A percentile compares a stretch with the other conserved stretches of the same genome.
phyloP scores from a whole-genome alignment of 2,329 filamentous ascomycete genomes.

The Anthostomella pinea region DNA sequence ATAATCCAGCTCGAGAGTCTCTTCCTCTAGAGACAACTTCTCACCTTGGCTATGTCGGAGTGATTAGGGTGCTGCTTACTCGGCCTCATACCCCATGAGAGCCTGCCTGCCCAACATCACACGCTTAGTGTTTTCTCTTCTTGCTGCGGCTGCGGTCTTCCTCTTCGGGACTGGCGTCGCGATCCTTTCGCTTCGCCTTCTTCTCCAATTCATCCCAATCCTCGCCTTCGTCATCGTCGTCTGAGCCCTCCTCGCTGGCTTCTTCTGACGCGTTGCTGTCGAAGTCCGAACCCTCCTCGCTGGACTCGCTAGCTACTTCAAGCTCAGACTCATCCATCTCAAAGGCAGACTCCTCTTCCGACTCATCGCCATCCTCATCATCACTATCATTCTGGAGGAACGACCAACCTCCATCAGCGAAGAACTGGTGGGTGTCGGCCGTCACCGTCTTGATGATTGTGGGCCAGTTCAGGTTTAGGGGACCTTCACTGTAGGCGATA shows the following conservation, averaged over 20 bases:
- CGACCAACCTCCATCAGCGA: constrained; percentile 89
- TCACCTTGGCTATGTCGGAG: no score
- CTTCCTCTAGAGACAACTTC: no score
- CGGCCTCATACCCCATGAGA: not conserved
- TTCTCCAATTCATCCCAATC: constrained; percentile 94
- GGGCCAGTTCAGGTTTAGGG: constrained; percentile 96
- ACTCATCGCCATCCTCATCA: constrained; percentile 75
- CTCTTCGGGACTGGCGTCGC: constrained; percentile 66
- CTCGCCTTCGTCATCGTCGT: constrained; percentile 72
- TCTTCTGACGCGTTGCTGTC: constrained; percentile 85
- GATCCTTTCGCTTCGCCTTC: constrained; percentile 84
- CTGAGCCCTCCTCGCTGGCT: constrained; percentile 71
- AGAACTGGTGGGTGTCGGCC: constrained; percentile 91
- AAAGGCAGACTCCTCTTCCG: constrained; percentile 89
- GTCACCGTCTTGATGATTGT: constrained; percentile 99
- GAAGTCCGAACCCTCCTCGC: constrained; percentile 86
- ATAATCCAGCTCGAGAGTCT: no score
- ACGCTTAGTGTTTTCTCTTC: constrained; percentile 54
- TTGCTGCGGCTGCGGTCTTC: constrained; percentile 72
- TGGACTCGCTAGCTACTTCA: constrained; percentile 73
- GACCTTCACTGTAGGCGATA: constrained; percentile 90
- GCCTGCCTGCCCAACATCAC: constrained; percentile 3
- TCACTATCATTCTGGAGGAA: constrained; percentile 89
- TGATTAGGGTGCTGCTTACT: no score
- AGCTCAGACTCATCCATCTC: constrained; percentile 86